These are phyloP conservation scores for Anacardium occidentale DNA, from an alignment of 345 rosid species.

Conservation along the genomic window DNA sequence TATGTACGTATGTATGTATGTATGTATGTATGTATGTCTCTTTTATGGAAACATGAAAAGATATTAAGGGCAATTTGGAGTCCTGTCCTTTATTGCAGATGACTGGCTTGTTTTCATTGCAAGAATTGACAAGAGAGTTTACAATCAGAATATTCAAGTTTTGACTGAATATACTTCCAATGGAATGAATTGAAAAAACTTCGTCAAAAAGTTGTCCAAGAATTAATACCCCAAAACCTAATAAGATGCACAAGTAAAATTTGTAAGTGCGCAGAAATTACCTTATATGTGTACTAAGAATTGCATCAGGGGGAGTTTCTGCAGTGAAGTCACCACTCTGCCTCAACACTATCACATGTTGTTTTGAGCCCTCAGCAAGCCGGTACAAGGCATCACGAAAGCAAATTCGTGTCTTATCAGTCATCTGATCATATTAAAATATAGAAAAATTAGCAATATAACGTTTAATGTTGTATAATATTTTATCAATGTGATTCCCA, in stretches of 20 bases:
- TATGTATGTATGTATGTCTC: no score
- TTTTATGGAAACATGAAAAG: neutral
- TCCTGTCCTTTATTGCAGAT: neutral
- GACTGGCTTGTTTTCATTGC: neutral
- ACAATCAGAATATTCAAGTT: neutral
- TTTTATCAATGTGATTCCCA: neutral
- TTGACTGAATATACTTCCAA: neutral
- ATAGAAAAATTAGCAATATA: constrained; percentile 8
- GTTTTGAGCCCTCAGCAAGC: constrained; percentile 62
- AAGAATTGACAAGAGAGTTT: neutral
- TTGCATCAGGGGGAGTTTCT: constrained; percentile 28
- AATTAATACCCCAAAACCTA: neutral
- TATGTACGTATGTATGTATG: no score
- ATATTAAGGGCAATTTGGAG: neutral
- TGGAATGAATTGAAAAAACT: neutral
- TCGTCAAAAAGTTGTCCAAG: neutral
- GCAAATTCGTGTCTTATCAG: constrained; percentile 60
- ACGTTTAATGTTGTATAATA: neutral
- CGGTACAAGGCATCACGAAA: constrained; percentile 86
- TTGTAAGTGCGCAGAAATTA: neutral
- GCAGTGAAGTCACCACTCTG: constrained; percentile 21
- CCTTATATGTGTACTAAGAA: constrained; percentile 30
- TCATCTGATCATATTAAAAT: constrained; percentile 44
- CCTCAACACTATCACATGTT: constrained; percentile 15
- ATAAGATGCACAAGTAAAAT: no score